Percentiles rank a stretch among this genome's conserved stretches.
Conservation (phyloP, 805 yeast genomes). For the Ogataea trehaloabstinens region DNA sequence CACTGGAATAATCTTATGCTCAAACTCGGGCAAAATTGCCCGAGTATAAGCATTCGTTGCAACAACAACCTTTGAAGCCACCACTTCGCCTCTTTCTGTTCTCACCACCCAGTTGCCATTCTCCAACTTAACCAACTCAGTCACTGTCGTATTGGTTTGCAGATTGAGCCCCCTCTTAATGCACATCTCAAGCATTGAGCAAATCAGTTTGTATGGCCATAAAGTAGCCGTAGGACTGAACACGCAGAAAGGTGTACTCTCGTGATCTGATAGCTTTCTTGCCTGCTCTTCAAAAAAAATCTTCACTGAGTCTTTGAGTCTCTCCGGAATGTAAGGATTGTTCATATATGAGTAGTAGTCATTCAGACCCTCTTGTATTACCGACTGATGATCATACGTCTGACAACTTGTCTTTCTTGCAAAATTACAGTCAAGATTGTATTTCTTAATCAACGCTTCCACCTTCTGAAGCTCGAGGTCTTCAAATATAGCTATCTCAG, state of each 20-base stretch:
- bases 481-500: constrained; percentile 37
- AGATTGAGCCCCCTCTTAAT: constrained; percentile 38
- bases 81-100: constrained; percentile 27
- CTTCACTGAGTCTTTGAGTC: constrained; percentile 28
- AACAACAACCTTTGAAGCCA: constrained; percentile 35
- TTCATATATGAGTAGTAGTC: constrained; percentile 24
- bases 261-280: constrained; percentile 26
- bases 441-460: constrained; percentile 32
- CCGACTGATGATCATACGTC: constrained; percentile 26
- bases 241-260: constrained; percentile 29
- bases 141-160: constrained; percentile 42
- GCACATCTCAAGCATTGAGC: constrained; percentile 31
- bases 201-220: constrained; percentile 45
- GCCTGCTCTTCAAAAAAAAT: constrained; percentile 33
- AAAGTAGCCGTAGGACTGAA: constrained; percentile 41
- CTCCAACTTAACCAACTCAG: constrained; percentile 22
- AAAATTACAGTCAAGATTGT: constrained; percentile 38
- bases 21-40: constrained; percentile 26
- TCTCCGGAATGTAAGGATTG: constrained; percentile 29
- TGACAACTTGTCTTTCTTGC: constrained; percentile 35
- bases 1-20: constrained; percentile 33
- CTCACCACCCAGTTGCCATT: constrained; percentile 34
- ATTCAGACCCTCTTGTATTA: constrained; percentile 12
- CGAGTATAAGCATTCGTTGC: constrained; percentile 39
- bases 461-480: constrained; percentile 33